Evolutionary conservation across 768 basidiomycete genomes (phyloP).

Genomic region (Rhizopogon vinicolor): DNA sequence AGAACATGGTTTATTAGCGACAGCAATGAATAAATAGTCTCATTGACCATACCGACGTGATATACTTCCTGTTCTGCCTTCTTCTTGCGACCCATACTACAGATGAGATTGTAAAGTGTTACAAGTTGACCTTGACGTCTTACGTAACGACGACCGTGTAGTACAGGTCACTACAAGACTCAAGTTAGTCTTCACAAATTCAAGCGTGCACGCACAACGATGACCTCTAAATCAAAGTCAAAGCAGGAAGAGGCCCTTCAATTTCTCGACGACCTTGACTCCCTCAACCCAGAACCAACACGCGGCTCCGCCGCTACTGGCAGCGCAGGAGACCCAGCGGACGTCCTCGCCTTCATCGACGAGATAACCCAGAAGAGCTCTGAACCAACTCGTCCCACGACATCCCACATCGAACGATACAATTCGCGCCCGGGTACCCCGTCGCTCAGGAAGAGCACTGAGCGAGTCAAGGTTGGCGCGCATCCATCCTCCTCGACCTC

Average conservation of each 20-base stretch:
- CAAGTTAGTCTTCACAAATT: neutral
- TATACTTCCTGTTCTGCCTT: slow-evolving; percentile 32
- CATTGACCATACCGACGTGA: slow-evolving; percentile 40
- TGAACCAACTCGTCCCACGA: slow-evolving; percentile 62
- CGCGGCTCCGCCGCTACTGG: slow-evolving; percentile 17
- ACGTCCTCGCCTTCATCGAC: slow-evolving; percentile 90
- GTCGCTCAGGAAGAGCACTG: slow-evolving; percentile 67
- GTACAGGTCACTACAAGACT: neutral
- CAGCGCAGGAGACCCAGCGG: slow-evolving; percentile 65
- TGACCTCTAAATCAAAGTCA: slow-evolving; percentile 55
- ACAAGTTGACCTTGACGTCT: too few relatives aligned
- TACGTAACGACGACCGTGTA: too few relatives aligned
- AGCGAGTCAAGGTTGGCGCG: slow-evolving; percentile 65
- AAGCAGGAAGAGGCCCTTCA: slow-evolving; percentile 87
- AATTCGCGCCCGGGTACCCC: slow-evolving; percentile 68
- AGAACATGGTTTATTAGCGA: neutral
- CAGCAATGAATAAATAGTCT: neutral
- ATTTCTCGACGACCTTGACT: slow-evolving; percentile 93
- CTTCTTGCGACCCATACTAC: slow-evolving; percentile 21
- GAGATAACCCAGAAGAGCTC: slow-evolving; percentile 92
- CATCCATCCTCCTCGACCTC: slow-evolving; percentile 37
- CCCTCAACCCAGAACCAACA: slow-evolving; percentile 45
- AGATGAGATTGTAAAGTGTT: neutral
- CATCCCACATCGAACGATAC: slow-evolving; percentile 50
- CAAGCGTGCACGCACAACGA: slow-evolving; percentile 8